Conservation (phyloP, 2,329 filamentous ascomycete species). For the Clarireedia monteithiana region DNA sequence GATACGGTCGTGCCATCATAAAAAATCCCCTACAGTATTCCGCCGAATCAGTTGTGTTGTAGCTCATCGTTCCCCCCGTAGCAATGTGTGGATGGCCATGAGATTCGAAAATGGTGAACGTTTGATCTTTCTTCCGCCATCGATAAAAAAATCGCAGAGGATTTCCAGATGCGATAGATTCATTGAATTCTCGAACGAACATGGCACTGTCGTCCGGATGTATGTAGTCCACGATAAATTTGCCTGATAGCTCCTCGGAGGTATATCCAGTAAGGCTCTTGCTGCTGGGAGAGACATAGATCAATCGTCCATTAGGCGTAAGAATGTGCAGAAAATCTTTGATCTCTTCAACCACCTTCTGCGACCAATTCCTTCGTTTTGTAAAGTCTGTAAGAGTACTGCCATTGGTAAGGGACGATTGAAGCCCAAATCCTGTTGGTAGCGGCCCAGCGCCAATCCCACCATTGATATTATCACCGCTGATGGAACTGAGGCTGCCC, state of each 20-base stretch:
- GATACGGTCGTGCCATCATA: slow-evolving; percentile 86
- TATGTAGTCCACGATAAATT: slow-evolving; percentile 72
- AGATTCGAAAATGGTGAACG: slow-evolving; percentile 79
- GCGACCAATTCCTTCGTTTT: slow-evolving; percentile 71
- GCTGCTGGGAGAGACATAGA: slow-evolving; percentile 78
- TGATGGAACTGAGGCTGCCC: slow-evolving; percentile 6
- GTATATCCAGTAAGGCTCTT: slow-evolving; percentile 68
- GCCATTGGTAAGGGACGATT: slow-evolving; percentile 25
- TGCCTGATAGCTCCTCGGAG: slow-evolving; percentile 61
- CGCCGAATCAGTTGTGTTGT: slow-evolving; percentile 55
- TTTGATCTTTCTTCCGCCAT: slow-evolving; percentile 65
- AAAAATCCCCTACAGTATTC: slow-evolving; percentile 84
- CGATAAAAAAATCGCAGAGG: slow-evolving; percentile 80
- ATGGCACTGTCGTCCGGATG: slow-evolving; percentile 79
- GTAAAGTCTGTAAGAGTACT: slow-evolving; percentile 59
- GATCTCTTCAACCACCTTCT: slow-evolving; percentile 81
- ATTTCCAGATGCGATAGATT: slow-evolving; percentile 76
- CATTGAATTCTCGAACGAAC: slow-evolving; percentile 82
- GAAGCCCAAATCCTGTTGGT: slow-evolving; percentile 25
- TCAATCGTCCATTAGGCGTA: slow-evolving; percentile 73
- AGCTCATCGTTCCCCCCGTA: slow-evolving; percentile 50
- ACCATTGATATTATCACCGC: slow-evolving; percentile 18
- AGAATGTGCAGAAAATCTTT: slow-evolving; percentile 85
- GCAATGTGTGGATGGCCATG: slow-evolving; percentile 86
- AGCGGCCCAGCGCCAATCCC: slow-evolving; percentile 27